Conservation (phyloP, 495 filamentous ascomycete genomes). For the Haplographium delicatum region DNA sequence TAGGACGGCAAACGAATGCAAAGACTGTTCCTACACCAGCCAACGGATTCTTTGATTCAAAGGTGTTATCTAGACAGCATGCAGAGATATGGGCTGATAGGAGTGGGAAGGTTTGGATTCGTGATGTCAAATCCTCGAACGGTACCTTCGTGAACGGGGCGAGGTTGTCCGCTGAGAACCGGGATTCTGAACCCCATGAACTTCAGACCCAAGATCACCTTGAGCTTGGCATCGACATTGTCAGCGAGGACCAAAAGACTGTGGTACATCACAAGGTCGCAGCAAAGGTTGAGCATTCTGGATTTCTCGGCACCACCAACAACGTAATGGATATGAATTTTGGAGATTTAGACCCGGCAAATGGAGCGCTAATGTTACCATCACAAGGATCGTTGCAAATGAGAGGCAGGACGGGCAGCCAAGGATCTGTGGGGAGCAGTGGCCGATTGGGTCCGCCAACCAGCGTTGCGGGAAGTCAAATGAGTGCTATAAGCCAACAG, state of each 20-base stretch:
- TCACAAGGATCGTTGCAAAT: constrained; percentile 42
- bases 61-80: constrained; percentile 92
- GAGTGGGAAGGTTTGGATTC: constrained; percentile 87
- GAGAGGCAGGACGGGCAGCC: constrained; percentile 67
- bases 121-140: constrained; percentile 96
- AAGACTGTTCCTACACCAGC: constrained; percentile 84
- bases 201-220: constrained; percentile 81
- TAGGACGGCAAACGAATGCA: constrained; percentile 93
- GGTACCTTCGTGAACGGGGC: constrained; percentile 97
- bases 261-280: constrained; percentile 98
- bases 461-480: constrained; percentile 47
- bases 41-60: constrained; percentile 97
- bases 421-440: constrained; percentile 59
- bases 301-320: constrained; percentile 59
- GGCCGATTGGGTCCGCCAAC: constrained; percentile 39
- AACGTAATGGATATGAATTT: constrained; percentile 84
- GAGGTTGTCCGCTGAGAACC: constrained; percentile 83
- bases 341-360: constrained; percentile 76
- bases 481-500: constrained; percentile 53
- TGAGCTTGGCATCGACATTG: constrained; percentile 95
- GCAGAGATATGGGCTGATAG: constrained; percentile 94
- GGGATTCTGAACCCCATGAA: constrained; percentile 92
- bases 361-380: constrained; percentile 59
- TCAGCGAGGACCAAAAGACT: constrained; percentile 95
- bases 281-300: constrained; percentile 91